Percentiles rank a stretch among this genome's conserved stretches.
phyloP scores from a whole-genome alignment of 129 eudicot species.

The Logfia minima region DNA sequence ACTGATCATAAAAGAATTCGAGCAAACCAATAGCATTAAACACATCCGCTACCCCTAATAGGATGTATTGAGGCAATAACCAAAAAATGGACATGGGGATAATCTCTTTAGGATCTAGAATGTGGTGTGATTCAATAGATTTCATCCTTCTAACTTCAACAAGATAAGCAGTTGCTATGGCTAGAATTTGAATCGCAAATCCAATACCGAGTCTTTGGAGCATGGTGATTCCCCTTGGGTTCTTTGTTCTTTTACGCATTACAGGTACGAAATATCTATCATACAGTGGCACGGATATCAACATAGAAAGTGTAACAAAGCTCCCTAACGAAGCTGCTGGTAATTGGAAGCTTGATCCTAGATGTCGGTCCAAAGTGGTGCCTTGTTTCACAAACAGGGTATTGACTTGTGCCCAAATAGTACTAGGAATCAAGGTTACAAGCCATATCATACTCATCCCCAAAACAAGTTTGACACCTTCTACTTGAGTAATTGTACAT shows the following conservation, averaged over 20 bases:
- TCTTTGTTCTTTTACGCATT: slow-evolving; percentile 60
- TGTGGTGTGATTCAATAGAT: slow-evolving; percentile 38
- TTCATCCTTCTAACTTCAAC: slow-evolving; percentile 65
- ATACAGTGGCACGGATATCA: slow-evolving; percentile 64
- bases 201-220: slow-evolving; percentile 83
- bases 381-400: slow-evolving; percentile 97
- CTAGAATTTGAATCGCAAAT: slow-evolving; percentile 60
- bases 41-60: slow-evolving; percentile 81
- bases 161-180: slow-evolving; percentile 62
- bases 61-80: slow-evolving; percentile 74
- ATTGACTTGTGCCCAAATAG: slow-evolving; percentile 97
- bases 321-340: slow-evolving; percentile 94
- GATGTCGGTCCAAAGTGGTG: slow-evolving; percentile 78
- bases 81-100: slow-evolving; percentile 75
- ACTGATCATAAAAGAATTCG: slow-evolving; percentile 91
- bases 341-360: slow-evolving; percentile 53
- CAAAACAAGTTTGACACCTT: slow-evolving; percentile 72
- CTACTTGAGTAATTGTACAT: slow-evolving; percentile 92
- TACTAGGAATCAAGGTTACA: slow-evolving; percentile 79
- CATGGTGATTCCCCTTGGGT: slow-evolving; percentile 89
- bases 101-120: slow-evolving; percentile 38
- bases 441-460: slow-evolving; percentile 87
- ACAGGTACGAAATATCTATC: slow-evolving; percentile 76
- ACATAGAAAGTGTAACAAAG: slow-evolving; percentile 74
- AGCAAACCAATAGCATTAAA: slow-evolving; percentile 77